Conservation (phyloP, 2,329 filamentous ascomycete species). For the Chaetomiaceae sp. region DNA sequence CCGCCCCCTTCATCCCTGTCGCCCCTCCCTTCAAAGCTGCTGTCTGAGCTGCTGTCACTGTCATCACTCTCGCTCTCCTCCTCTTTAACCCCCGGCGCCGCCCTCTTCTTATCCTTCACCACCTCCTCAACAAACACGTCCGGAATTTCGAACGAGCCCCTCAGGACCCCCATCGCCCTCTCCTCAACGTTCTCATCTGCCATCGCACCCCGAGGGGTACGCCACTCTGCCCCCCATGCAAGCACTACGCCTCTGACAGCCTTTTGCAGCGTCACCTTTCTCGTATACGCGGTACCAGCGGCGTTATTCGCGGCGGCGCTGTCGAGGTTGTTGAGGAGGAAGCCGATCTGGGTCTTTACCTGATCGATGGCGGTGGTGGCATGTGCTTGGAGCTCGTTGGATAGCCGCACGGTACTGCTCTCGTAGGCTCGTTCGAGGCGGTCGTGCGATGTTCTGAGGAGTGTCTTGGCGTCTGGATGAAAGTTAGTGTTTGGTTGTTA, state of each 20-base stretch:
- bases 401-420: background rate
- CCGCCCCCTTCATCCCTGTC: no score
- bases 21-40: no score
- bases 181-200: no score
- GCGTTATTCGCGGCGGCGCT: no score
- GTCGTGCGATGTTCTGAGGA: no score
- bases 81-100: background rate
- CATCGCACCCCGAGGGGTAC: no score
- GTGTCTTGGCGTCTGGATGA: no score
- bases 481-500: no score
- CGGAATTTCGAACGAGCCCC: background rate
- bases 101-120: background rate
- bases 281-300: no score
- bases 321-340: slow-evolving; percentile 8
- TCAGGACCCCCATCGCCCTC: background rate
- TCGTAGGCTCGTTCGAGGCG: background rate
- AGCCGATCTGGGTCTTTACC: slow-evolving; percentile 2
- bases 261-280: slow-evolving; percentile 9
- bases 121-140: background rate
- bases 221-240: slow-evolving; percentile 6
- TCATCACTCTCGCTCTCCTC: background rate
- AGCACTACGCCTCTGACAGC: background rate
- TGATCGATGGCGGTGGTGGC: background rate
- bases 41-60: no score
- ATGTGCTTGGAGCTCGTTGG: background rate